These are phyloP conservation scores for Fusarium euwallaceae DNA, from an alignment of 2,329 filamentous ascomycete genomes.

Conservation along the genomic window DNA sequence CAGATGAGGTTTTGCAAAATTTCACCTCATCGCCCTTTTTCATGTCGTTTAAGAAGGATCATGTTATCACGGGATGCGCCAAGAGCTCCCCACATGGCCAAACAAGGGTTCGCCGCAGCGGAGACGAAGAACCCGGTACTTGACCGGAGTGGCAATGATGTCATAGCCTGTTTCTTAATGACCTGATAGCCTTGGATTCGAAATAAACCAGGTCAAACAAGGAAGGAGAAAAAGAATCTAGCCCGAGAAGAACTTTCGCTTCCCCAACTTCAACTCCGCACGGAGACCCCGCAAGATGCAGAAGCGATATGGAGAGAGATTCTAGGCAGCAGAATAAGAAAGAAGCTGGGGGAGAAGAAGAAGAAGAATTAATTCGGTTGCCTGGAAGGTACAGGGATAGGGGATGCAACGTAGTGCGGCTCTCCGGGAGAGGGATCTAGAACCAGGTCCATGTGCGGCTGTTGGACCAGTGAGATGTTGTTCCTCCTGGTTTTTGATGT, in stretches of 20 bases:
- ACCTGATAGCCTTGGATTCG: background rate
- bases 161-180: background rate
- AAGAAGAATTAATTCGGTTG: slow-evolving; percentile 18
- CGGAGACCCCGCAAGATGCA: slow-evolving; percentile 9
- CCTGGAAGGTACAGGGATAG: slow-evolving; percentile 12
- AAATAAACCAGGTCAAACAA: background rate
- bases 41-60: background rate
- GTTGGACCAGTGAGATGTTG: background rate
- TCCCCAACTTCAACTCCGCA: slow-evolving; percentile 17
- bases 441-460: background rate
- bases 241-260: background rate
- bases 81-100: background rate
- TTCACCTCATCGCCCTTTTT: background rate
- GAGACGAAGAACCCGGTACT: background rate
- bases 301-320: background rate
- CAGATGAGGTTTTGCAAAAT: background rate
- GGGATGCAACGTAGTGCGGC: slow-evolving; percentile 31
- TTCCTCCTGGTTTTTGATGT: background rate
- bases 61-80: background rate
- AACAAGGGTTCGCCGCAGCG: background rate
- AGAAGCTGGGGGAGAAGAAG: background rate
- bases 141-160: background rate
- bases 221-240: background rate
- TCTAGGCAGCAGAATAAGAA: slow-evolving; percentile 35
- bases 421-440: slow-evolving; percentile 11